Base-by-base conservation (phyloP, 306 rosid genomes). In the Begonia fuchsioides region DNA sequence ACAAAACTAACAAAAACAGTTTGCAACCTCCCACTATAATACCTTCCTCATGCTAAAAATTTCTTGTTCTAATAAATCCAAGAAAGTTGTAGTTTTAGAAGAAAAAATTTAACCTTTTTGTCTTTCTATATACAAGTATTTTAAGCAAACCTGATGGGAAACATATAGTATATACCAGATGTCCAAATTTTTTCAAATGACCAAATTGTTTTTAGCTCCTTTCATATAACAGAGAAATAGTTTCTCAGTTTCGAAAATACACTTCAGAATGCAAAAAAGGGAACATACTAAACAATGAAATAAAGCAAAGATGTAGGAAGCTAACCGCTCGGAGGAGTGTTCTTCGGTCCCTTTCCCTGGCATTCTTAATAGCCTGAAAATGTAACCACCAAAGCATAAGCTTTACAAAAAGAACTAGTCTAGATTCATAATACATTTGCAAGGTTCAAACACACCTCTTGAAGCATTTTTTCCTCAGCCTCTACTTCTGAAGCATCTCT, bases 311-410 rank as follows among this genome's bases (percentile, higher is more conserved):
- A 51, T 11, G 47, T 52, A 39, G 39, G 58, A 32, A 59, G 62
- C 94, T 76, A 79, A 85, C 97, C 44, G 94, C 80, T 2, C 95
- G 92, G 39, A 90, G 52, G 11, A 85, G 58, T 54, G 78, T 52
- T 67, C 97, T 74, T 59, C 77, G 73, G 41, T 81, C 94, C 57
- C 97, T 79, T 63, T 90, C 95, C 63, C 94, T 75, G 32, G 95
- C 73, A 55, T 79, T 74, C 67, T 76, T 90, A 14, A 90, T 71
- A 47, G 90, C 92, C 97, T 79, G 50, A 15, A 65, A 72, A 40
- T 59, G 48, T 39, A 44, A 12, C 12, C 12, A 4, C 39, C 54
- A 56, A 16, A 58, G 2, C 57, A 41, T 12, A n/a, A 74, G 64
- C 46, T 15, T 67, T 49, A 43, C 51, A 19, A 13, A 11, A 40